A percentile compares a stretch with the other conserved stretches of the same genome.
These are phyloP conservation scores for Fusarium sp. DNA, from an alignment of 2,329 filamentous ascomycete genomes.

Conservation along the genomic window DNA sequence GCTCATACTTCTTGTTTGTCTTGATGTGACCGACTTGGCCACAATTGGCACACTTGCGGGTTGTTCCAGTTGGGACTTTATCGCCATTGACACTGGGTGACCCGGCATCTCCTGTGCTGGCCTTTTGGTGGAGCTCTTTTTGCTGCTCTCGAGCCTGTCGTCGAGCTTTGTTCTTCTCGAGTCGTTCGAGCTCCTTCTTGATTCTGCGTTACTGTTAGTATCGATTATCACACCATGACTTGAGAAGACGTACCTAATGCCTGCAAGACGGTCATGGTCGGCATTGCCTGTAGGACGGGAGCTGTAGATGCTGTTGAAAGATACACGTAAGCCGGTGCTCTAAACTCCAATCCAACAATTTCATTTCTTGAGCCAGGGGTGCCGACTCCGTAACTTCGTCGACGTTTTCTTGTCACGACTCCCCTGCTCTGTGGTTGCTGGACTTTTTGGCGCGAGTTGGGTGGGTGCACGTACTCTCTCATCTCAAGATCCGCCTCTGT, in stretches of 20 bases:
- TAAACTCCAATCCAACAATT: constrained; percentile 48
- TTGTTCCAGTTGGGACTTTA: constrained; percentile 72
- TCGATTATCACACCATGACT: background rate
- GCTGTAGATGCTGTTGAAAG: constrained; percentile 59
- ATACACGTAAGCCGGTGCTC: constrained; percentile 52
- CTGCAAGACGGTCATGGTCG: constrained; percentile 60
- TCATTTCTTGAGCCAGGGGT: constrained; percentile 45
- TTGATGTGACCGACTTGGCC: constrained; percentile 98
- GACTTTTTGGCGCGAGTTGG: constrained; percentile 4
- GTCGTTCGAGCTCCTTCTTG: constrained; percentile 76
- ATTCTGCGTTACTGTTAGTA: constrained; percentile 47
- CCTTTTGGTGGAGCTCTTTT: constrained; percentile 71
- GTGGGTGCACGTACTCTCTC: constrained; percentile 70
- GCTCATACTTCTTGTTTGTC: constrained; percentile 92
- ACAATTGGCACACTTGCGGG: constrained; percentile 96
- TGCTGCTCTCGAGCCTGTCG: constrained; percentile 90
- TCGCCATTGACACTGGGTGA: constrained; percentile 60
- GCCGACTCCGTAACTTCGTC: constrained; percentile 40
- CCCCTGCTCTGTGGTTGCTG: constrained; percentile 2
- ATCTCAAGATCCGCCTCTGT: constrained; percentile 75
- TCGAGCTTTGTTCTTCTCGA: constrained; percentile 91
- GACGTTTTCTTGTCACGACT: constrained; percentile 7
- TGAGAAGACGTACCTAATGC: constrained; percentile 49
- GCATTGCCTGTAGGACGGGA: constrained; percentile 60
- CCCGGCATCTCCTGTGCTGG: constrained; percentile 55